Conservation (phyloP, 2,329 filamentous ascomycete species). For the Aureobasidium sp. region DNA sequence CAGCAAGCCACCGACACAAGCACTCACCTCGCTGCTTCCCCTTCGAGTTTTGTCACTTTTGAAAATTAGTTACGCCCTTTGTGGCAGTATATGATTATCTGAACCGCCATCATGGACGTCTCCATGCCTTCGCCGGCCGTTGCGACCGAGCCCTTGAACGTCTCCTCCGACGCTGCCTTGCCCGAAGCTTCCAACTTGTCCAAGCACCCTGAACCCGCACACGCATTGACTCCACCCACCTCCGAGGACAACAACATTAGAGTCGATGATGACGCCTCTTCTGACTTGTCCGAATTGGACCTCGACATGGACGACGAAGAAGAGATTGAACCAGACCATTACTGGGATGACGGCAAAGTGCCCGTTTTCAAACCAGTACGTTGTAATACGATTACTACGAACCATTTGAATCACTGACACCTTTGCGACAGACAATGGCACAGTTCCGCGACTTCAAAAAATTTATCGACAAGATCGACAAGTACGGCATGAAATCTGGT, state of each 20-base stretch:
- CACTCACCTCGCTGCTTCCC: not conserved
- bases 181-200: slow-evolving; percentile 11
- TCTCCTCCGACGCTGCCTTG: slow-evolving; percentile 9
- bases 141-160: slow-evolving; percentile 4
- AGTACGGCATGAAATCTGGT: slow-evolving; percentile 93
- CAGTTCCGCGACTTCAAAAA: slow-evolving; percentile 91
- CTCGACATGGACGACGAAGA: slow-evolving; percentile 61
- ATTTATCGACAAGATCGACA: slow-evolving; percentile 84
- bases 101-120: not conserved
- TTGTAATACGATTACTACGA: slow-evolving; percentile 21
- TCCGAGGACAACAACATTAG: slow-evolving; percentile 45
- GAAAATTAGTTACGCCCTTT: slow-evolving; percentile 4
- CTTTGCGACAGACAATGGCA: slow-evolving; percentile 60
- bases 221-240: slow-evolving; percentile 44
- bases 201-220: slow-evolving; percentile 18
- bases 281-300: slow-evolving; percentile 43
- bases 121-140: not conserved
- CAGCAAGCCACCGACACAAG: not conserved
- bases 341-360: slow-evolving; percentile 73
- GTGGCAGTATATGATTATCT: not conserved
- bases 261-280: slow-evolving; percentile 35
- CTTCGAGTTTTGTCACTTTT: not conserved
- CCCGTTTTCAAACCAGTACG: slow-evolving; percentile 84
- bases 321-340: slow-evolving; percentile 77
- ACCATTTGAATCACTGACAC: slow-evolving; percentile 8